Evolutionary conservation across 768 basidiomycete genomes (phyloP).

Genomic region (Hysterangium stoloniferum): DNA sequence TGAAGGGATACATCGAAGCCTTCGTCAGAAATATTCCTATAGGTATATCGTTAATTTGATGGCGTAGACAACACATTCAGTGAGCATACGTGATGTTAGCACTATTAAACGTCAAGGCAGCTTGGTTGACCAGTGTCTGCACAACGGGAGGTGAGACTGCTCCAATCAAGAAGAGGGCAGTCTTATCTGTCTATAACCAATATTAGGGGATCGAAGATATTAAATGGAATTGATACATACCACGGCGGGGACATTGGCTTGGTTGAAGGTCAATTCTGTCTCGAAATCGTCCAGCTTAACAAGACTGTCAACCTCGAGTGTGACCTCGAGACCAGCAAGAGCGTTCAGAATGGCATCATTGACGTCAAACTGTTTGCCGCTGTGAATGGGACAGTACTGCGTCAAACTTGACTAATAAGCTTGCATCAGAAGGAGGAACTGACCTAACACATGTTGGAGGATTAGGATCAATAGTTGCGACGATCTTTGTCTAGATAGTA

Average conservation of each 20-base stretch:
- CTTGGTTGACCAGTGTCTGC: conserved; percentile 54
- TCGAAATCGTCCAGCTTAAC: conserved; percentile 61
- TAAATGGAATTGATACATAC: conserved; percentile 26
- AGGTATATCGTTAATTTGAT: conserved; percentile 3
- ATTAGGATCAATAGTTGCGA: conserved; percentile 43
- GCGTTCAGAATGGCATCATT: conserved; percentile 54
- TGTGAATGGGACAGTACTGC: conserved; percentile 17
- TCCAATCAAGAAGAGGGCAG: conserved; percentile 60
- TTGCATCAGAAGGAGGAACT: conserved; percentile 8
- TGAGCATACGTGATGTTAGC: conserved; percentile 49
- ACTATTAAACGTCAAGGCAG: conserved; percentile 43
- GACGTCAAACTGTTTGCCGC: conserved; percentile 60
- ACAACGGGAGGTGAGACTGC: conserved; percentile 60
- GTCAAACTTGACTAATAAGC: conserved; percentile 11
- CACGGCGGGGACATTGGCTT: conserved; percentile 45
- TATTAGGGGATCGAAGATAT: neutral
- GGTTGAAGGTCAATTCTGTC: conserved; percentile 50
- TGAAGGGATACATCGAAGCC: conserved; percentile 57
- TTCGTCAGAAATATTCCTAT: conserved; percentile 33
- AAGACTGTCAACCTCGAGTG: conserved; percentile 44
- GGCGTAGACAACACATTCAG: neutral
- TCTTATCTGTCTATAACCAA: conserved; percentile 44
- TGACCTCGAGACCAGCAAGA: conserved; percentile 49
- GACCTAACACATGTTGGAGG: conserved; percentile 54
- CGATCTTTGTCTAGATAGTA: conserved; percentile 44